Base-by-base conservation (phyloP, 371 early-diverging fungal genomes). In the Neoconidiobolus thromboides region DNA sequence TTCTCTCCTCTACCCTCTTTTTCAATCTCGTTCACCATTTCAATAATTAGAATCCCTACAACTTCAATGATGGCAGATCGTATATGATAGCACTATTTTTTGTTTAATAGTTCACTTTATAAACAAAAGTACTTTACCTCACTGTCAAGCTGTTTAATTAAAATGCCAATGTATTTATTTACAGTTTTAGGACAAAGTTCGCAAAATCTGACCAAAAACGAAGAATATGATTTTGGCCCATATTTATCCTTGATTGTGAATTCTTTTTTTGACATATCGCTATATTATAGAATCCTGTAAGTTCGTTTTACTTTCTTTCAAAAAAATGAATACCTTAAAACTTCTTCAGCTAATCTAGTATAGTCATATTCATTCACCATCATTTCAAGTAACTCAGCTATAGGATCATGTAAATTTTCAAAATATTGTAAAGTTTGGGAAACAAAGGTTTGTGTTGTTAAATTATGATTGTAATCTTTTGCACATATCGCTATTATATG, bases 401-500 rank as follows among this genome's bases (percentile, higher is more conserved):
- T 86, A 12, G 83, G 75, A 64, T 97, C 94, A 38, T 89, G 78
- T 26, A 92, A 76, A 62, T 92, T 88, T 52, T 96, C 96, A 75
- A 81, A 91, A 64, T 92, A 93, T 61, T 88, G 86, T 44, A 96
- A 72, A 64, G 88, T 82, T 63, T 94, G 91, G 58, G 86, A 76
- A 15, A 93, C 80, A 10, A 89, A 80, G 0, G 89, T 86, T 64
- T 83, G 81, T 26, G 48, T 77, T 76, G 89, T 82, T 62, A 80
- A 79, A 51, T 76, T 73, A 12, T 87, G 80, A 60, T 86, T 85
- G 66, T 89, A 87, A 42, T 76, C 69, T 58, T 81, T 81, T 43
- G 85, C 73, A 62, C 82, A 81, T 4, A 78, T 55, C 51, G 82
- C 76, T 5, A 62, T 41, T 10, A 62, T 54, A 14, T 50, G 43